These are phyloP conservation scores for Bruguiera sexangula DNA, from an alignment of 345 rosid genomes.

Conservation along the genomic window DNA sequence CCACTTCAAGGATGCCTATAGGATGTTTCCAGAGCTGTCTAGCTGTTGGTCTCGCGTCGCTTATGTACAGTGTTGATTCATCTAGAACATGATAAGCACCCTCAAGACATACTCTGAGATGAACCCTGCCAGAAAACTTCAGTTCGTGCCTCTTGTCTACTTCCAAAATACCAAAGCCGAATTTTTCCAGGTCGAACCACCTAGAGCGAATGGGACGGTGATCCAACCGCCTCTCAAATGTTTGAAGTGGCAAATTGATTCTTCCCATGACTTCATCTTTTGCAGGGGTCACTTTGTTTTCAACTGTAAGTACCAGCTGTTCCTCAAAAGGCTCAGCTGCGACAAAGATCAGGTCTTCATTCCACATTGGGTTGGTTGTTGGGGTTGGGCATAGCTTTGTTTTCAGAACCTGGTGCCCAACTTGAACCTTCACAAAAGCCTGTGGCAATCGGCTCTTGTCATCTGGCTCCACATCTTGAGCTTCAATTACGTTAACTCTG, in stretches of 20 bases:
- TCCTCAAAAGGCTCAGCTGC: constrained; percentile 36
- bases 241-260: constrained; percentile 15
- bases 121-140: constrained; percentile 34
- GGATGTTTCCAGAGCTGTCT: constrained; percentile 33
- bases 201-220: constrained; percentile 26
- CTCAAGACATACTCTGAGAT: constrained; percentile 30
- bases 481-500: constrained; percentile 33
- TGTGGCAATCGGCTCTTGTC: constrained; percentile 23
- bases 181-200: constrained; percentile 31
- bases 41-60: constrained; percentile 31
- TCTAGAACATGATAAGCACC: constrained; percentile 36
- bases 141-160: constrained; percentile 28
- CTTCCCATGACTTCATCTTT: constrained; percentile 30
- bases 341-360: constrained; percentile 32
- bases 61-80: constrained; percentile 30
- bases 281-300: constrained; percentile 16
- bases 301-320: constrained; percentile 25
- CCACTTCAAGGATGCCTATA: constrained; percentile 31
- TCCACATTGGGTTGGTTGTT: constrained; percentile 30
- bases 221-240: constrained; percentile 27
- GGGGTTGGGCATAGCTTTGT: constrained; percentile 26
- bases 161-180: constrained; percentile 27
- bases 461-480: constrained; percentile 29
- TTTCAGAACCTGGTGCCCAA: constrained; percentile 29
- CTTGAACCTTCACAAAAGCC: constrained; percentile 30